These are phyloP conservation scores for Davidsoniella neocaledoniae DNA, from an alignment of 2,329 filamentous ascomycete species.

Conservation along the genomic window DNA sequence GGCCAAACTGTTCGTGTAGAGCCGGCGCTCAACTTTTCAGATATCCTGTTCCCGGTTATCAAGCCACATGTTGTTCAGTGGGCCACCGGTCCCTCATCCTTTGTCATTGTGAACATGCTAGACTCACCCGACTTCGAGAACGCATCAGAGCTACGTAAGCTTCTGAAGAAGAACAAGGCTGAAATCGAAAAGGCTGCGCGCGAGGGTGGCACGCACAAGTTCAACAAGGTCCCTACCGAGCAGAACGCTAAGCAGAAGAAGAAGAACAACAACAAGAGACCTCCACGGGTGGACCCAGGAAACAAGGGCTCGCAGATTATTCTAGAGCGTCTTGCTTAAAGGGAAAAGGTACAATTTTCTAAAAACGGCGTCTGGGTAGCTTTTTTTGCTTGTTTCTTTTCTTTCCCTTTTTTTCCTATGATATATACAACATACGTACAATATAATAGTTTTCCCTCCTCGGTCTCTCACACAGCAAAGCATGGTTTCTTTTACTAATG, in stretches of 20 bases:
- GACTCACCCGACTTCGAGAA: constrained; percentile 58
- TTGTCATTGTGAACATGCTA: constrained; percentile 66
- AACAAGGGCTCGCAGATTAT: constrained; percentile 47
- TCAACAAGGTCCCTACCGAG: constrained; percentile 31
- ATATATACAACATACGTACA: constrained; percentile 4
- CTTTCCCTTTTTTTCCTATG: constrained; percentile 5
- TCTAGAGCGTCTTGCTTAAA: constrained; percentile 34
- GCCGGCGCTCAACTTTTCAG: constrained; percentile 64
- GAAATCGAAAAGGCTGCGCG: constrained; percentile 49
- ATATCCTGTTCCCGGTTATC: constrained; percentile 68
- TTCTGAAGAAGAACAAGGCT: constrained; percentile 57
- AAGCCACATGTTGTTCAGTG: constrained; percentile 58
- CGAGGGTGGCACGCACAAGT: constrained; percentile 38
- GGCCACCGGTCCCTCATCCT: constrained; percentile 75
- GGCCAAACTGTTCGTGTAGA: constrained; percentile 56
- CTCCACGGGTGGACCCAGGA: constrained; percentile 22
- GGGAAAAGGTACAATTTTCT: not conserved
- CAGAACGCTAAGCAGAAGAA: constrained; percentile 28
- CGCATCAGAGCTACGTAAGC: constrained; percentile 48
- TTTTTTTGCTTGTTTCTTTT: constrained; percentile 4
- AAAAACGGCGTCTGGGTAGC: too few species aligned
- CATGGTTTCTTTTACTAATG: too few species aligned
- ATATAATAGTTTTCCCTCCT: not conserved
- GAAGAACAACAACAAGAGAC: constrained; percentile 25
- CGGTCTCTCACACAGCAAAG: too few species aligned